Evolutionary conservation across 1,284 basidiomycete species (phyloP).

Genomic region (Inonotus hispidus): DNA sequence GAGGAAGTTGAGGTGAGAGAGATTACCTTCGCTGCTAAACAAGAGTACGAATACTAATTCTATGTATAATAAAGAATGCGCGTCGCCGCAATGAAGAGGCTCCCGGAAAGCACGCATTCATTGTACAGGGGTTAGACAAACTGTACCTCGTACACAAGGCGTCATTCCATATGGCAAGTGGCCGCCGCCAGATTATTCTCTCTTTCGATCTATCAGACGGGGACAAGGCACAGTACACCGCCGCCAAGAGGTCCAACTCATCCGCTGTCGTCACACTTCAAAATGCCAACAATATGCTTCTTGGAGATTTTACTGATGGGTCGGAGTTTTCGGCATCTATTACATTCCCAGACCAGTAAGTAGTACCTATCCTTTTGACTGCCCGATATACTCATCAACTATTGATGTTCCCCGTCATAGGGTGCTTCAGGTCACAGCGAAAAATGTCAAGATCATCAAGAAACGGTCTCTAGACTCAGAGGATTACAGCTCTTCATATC

Average conservation of each 20-base stretch:
- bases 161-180: constrained; percentile 35
- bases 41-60: background rate
- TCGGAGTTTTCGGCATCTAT: constrained; percentile 16
- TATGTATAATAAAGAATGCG: constrained; percentile 21
- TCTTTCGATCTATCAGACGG: constrained; percentile 27
- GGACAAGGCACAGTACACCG: constrained; percentile 21
- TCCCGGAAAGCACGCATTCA: constrained; percentile 33
- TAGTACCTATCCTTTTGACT: background rate
- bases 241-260: constrained; percentile 22
- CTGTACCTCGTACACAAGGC: constrained; percentile 34
- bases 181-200: constrained; percentile 36
- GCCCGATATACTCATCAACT: background rate
- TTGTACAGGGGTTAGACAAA: constrained; percentile 35
- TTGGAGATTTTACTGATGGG: constrained; percentile 22
- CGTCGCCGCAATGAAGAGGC: constrained; percentile 28
- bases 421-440: constrained; percentile 19
- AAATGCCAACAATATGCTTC: constrained; percentile 17
- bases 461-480: constrained; percentile 24
- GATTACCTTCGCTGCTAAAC: background rate
- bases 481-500: constrained; percentile 29
- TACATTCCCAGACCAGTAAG: background rate
- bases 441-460: constrained; percentile 31
- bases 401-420: background rate
- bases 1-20: constrained; percentile 30
- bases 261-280: constrained; percentile 23